A percentile compares a stretch with the other conserved stretches of the same genome.
phyloP scores from a whole-genome alignment of 768 basidiomycete genomes.

The Rhizopogon vulgaris region DNA sequence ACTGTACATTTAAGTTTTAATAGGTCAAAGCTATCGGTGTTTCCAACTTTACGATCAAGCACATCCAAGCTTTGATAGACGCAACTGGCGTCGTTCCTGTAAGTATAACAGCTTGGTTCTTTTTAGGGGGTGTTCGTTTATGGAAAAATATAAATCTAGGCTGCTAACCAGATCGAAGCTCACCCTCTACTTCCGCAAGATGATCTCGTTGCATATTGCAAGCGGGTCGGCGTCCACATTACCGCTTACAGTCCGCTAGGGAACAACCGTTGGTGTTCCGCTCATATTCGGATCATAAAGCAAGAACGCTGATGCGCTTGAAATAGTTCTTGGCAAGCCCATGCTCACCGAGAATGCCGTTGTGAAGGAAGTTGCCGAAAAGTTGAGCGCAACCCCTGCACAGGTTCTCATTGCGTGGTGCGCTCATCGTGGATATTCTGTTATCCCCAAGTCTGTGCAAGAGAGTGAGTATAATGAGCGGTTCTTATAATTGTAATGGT shows the following conservation, averaged over 20 bases:
- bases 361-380: conserved; percentile 57
- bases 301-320: neutral
- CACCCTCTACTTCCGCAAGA: conserved; percentile 78
- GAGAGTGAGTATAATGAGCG: conserved; percentile 29
- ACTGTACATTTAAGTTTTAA: neutral
- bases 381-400: conserved; percentile 60
- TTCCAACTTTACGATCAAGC: conserved; percentile 69
- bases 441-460: conserved; percentile 81
- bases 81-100: conserved; percentile 73
- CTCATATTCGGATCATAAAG: neutral
- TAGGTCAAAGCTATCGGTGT: conserved; percentile 72
- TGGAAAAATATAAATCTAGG: conserved; percentile 22
- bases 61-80: conserved; percentile 60
- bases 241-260: conserved; percentile 74
- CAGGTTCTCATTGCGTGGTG: conserved; percentile 86
- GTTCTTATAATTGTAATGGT: neutral
- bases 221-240: conserved; percentile 63
- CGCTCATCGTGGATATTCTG: conserved; percentile 64
- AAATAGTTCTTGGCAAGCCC: conserved; percentile 51
- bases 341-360: conserved; percentile 63
- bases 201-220: conserved; percentile 65
- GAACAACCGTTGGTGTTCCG: conserved; percentile 54
- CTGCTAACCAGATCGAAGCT: conserved; percentile 76
- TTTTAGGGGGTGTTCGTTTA: conserved; percentile 1
- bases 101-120: conserved; percentile 13